Evolutionary conservation across 805 yeast species (phyloP).

Genomic region (Komagataella populi): DNA sequence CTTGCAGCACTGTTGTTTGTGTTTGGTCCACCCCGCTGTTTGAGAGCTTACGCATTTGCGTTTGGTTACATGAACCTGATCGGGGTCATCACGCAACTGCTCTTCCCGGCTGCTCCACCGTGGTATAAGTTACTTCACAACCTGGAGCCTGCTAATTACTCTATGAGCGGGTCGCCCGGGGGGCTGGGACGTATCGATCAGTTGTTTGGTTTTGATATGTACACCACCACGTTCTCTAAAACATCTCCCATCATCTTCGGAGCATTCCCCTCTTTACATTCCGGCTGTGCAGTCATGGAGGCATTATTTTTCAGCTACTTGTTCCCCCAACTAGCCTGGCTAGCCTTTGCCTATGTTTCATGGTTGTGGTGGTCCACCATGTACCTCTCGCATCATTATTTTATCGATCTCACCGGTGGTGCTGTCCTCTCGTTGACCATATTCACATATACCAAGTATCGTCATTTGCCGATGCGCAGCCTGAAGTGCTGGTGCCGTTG

Average conservation of each 20-base stretch:
- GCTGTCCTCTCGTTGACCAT: conserved; percentile 66
- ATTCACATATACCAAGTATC: conserved; percentile 56
- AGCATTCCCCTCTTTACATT: conserved; percentile 62
- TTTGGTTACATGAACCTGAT: conserved; percentile 88
- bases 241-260: conserved; percentile 93
- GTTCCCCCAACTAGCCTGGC: conserved; percentile 55
- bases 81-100: conserved; percentile 73
- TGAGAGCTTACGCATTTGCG: conserved; percentile 79
- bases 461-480: conserved; percentile 45
- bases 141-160: conserved; percentile 77
- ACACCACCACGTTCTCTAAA: conserved; percentile 61
- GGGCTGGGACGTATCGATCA: conserved; percentile 82
- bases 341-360: conserved; percentile 66
- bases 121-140: conserved; percentile 88
- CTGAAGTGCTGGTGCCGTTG: conserved; percentile 50
- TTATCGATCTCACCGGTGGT: conserved; percentile 89
- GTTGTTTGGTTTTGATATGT: conserved; percentile 67
- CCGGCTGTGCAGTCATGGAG: conserved; percentile 91
- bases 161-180: conserved; percentile 91
- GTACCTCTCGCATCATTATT: conserved; percentile 95
- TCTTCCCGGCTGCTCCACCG: conserved; percentile 94
- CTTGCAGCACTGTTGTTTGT: conserved; percentile 67
- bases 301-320: conserved; percentile 74
- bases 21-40: conserved; percentile 83
- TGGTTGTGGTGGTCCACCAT: conserved; percentile 99